Evolutionary conservation across 257 asterid species (phyloP), one percentile per base, ranked within the genome.

Genomic region (Echites panduratus): DNA sequence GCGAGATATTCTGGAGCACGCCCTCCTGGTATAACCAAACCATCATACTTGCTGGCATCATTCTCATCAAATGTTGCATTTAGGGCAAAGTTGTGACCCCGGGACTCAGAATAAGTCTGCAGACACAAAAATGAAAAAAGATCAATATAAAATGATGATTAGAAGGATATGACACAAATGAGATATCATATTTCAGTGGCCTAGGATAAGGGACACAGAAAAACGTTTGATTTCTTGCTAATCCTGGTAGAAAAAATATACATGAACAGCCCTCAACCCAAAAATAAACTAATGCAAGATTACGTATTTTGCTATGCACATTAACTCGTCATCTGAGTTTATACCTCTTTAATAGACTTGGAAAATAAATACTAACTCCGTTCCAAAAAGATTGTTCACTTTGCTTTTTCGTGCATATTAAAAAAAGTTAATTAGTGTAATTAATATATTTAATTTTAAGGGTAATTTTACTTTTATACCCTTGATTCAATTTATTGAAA

Each of bases 1-100:
- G 97, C 97, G 40, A 94, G 95, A 83, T 94, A 94, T 73, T 94
- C 99, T 16, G 97, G 98, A 72, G 98, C 99, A 76, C 99, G 96
- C 57, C 99, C 99, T 64, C 98, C 97, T 22, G 97, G 95, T 74
- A 94, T 88, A 62, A 94, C 70, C 76, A 94, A 75, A 45, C 99
- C 99, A 75, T 94, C 97, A 75, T 94, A 94, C 58, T 79, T 87
- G 78, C 84, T 9, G 62, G 84, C 80, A 29, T 91, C 92, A 41
- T 89, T 61, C 75, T 89, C 96, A 73, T 86, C 88, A 53, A 94
- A 89, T 54, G 89, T 87, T 70, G 99, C 97, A 79, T 94, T 94
- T 47, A 94, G 89, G 49, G 87, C 71, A 77, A 94, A 94, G 66
- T 94, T 94, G 77, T 94, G 98, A 59, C 99, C 99, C 57, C 90